Conservation (phyloP, 2,329 filamentous ascomycete genomes). For the Xylaria arbuscula region DNA sequence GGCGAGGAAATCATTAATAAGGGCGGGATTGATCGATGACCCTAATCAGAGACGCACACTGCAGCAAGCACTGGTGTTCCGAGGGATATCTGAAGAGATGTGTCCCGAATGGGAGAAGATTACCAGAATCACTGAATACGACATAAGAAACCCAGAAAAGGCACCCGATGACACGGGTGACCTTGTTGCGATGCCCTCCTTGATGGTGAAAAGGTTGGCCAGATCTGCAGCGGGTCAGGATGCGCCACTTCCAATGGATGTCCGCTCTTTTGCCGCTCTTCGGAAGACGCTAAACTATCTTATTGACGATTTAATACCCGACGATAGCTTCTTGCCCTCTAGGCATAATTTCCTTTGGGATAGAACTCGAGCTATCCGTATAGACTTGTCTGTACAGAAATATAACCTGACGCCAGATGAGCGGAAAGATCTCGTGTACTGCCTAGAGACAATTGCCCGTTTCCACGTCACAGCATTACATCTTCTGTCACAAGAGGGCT, state of each 20-base stretch:
- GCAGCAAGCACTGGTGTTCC: constrained; percentile 73
- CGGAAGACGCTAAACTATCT: constrained; percentile 72
- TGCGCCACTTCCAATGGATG: constrained; percentile 74
- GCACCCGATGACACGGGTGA: constrained; percentile 53
- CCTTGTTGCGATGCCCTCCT: constrained; percentile 59
- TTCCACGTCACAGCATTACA: constrained; percentile 75
- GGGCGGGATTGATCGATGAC: constrained; percentile 71
- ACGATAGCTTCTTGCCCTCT: constrained; percentile 64
- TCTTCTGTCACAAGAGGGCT: constrained; percentile 67
- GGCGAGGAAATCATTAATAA: constrained; percentile 68
- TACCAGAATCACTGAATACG: constrained; percentile 69
- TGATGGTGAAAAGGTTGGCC: constrained; percentile 75
- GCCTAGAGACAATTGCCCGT: constrained; percentile 72
- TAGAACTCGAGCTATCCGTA: constrained; percentile 72
- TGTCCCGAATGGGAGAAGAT: constrained; percentile 75
- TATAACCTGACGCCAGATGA: constrained; percentile 68
- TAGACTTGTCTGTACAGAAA: constrained; percentile 74
- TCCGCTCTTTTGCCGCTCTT: constrained; percentile 69
- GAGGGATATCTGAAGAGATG: constrained; percentile 76
- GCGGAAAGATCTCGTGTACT: constrained; percentile 69
- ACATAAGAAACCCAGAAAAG: constrained; percentile 68
- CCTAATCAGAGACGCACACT: constrained; percentile 71
- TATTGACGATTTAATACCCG: constrained; percentile 66
- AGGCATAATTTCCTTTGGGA: constrained; percentile 76
- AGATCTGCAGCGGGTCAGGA: constrained; percentile 76